A percentile compares a stretch with the other conserved stretches of the same genome.
Evolutionary conservation across 371 early-diverging fungal genomes (phyloP).

Genomic region (Actinomortierella wolfii): DNA sequence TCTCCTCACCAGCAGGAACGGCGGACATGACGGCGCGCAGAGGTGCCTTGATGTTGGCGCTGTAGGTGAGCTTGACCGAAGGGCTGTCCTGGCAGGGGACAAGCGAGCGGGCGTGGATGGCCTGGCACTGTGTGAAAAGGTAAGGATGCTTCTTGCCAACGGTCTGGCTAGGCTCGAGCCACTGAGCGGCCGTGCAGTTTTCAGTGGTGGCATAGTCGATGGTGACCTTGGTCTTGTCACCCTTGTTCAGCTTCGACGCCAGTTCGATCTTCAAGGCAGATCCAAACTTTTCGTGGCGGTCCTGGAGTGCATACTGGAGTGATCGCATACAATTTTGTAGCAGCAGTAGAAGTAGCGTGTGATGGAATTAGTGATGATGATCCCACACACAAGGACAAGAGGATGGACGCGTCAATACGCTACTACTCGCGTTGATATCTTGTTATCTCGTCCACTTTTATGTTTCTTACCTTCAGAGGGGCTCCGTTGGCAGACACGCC

Average conservation of each 20-base stretch:
- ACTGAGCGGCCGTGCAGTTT: slow-evolving; percentile 88
- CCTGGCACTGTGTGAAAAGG: slow-evolving; percentile 96
- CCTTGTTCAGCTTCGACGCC: slow-evolving; percentile 49
- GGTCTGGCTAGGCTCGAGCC: slow-evolving; percentile 91
- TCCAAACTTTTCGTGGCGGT: slow-evolving; percentile 72
- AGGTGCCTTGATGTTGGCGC: slow-evolving; percentile 77
- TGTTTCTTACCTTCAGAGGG: slow-evolving; percentile 51
- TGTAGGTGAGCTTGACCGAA: slow-evolving; percentile 88
- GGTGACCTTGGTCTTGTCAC: slow-evolving; percentile 55
- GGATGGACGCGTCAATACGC: neutral
- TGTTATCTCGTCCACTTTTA: neutral
- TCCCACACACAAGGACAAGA: neutral
- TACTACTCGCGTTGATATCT: no score
- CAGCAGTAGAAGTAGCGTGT: no score
- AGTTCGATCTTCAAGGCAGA: slow-evolving; percentile 74
- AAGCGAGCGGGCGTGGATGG: slow-evolving; percentile 94
- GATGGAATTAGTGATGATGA: no score
- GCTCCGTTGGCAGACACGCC: slow-evolving; percentile 53
- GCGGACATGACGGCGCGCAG: slow-evolving; percentile 75
- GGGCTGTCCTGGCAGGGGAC: slow-evolving; percentile 95
- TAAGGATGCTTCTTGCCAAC: slow-evolving; percentile 93
- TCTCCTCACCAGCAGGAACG: slow-evolving; percentile 56
- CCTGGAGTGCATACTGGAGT: slow-evolving; percentile 64
- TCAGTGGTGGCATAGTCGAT: slow-evolving; percentile 84
- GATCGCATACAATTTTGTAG: no score